Evolutionary conservation across 208 protist species (phyloP).

Genomic region (Acanthamoeba sp.): DNA sequence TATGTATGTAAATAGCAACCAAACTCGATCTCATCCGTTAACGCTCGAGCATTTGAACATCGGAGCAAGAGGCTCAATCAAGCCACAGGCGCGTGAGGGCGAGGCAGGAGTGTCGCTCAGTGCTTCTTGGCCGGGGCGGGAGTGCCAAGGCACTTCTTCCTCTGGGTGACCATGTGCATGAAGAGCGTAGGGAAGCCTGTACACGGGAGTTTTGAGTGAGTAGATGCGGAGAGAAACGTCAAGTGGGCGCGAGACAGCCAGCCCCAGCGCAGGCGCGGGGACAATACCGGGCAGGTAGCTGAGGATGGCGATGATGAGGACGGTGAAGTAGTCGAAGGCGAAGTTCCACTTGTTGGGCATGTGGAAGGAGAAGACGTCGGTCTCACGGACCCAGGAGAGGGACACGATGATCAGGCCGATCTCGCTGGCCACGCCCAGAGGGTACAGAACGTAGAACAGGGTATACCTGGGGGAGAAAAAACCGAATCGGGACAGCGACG

Average conservation of each 20-base stretch:
- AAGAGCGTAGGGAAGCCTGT: slow-evolving; percentile 23
- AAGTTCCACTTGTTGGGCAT: slow-evolving; percentile 78
- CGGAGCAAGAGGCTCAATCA: neutral
- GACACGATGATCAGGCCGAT: slow-evolving; percentile 68
- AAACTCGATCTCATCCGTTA: no score
- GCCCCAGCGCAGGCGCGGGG: no score
- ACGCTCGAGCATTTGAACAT: no score
- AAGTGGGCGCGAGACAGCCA: no score
- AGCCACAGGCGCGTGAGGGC: neutral
- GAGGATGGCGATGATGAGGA: slow-evolving; percentile 55
- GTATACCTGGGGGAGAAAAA: slow-evolving; percentile 48
- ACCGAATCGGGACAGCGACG: neutral
- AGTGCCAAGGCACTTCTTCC: slow-evolving; percentile 24
- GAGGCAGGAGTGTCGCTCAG: neutral
- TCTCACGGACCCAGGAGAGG: slow-evolving; percentile 60
- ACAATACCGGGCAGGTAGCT: slow-evolving; percentile 78
- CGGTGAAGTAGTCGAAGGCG: slow-evolving; percentile 37
- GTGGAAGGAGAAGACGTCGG: neutral
- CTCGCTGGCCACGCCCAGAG: slow-evolving; percentile 78
- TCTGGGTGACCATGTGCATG: slow-evolving; percentile 62
- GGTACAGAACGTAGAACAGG: slow-evolving; percentile 78
- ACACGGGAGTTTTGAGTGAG: neutral
- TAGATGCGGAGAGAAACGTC: neutral
- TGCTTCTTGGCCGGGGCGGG: slow-evolving; percentile 33
- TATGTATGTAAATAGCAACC: neutral